Base-by-base conservation (phyloP, 768 basidiomycete genomes). In the Polyporus arcularius region DNA sequence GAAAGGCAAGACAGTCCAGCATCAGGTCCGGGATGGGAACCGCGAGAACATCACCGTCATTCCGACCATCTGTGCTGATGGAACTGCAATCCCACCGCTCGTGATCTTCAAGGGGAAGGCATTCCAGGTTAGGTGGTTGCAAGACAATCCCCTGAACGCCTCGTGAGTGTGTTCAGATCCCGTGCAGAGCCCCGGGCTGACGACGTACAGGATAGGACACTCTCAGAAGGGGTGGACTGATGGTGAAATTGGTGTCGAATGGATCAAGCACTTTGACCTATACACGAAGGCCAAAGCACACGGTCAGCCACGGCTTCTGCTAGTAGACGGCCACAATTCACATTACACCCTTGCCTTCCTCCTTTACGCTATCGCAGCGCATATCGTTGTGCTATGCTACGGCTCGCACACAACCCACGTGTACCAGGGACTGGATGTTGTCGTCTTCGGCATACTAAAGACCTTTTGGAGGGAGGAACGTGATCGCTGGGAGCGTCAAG, bases 301-400 rank as follows among this genome's bases (percentile, higher is more conserved):
- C 12, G 73, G 74, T 4, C 45, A 61, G 7, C 47, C 63, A 12
- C 60, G 68, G 0, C 58, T 80, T 1, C 77, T 83, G 8, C 62
- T 78, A 12, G 71, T 83, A 9, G 78, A 83, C 69, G 77, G 82
- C 1, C 81, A 83, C 56, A 75, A 70, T 51, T 81, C 77, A 0
- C 81, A 83, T 57, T 77, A 74, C 56, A 75, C 72, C 3, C 49
- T 57, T 3, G 69, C 55, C 7, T 79, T 82, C 58, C 74, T 84
- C 16, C 53, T 70, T 7, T 77, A 77, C 67, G 76, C 78, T 0
- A 50, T 63, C 1, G 51, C 65, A 0, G 53, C 79, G 58, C 67
- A 72, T 1, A 81, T 83, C 16, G 57, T 71, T 18, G 64, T 82
- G 3, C 60, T 82, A 0, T 78, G 76, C 60, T 82, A 81, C 68